A percentile compares a stretch with the other conserved stretches of the same genome.
phyloP scores from a whole-genome alignment of 2,329 filamentous ascomycete species.

The Fusarium pilosicola region DNA sequence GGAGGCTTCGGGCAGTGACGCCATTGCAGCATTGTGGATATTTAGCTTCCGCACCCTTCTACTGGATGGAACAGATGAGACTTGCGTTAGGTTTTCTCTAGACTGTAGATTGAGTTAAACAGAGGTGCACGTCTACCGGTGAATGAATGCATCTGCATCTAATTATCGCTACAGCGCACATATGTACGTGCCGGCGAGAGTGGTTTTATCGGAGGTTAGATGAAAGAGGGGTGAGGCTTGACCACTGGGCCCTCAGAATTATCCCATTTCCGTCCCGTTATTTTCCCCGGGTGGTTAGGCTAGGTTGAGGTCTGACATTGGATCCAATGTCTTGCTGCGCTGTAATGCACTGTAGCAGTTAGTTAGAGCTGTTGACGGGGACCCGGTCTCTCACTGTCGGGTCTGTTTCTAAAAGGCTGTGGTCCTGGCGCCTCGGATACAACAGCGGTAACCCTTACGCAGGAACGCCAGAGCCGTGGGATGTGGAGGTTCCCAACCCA shows the following conservation, averaged over 20 bases:
- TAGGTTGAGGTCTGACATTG: not conserved
- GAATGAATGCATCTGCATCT: not conserved
- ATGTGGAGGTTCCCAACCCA: slow-evolving; percentile 39
- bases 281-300: slow-evolving; percentile 7
- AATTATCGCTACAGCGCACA: not conserved
- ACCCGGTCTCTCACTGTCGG: not conserved
- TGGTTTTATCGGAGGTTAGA: slow-evolving; percentile 17
- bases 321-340: not conserved
- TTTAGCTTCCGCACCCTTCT: slow-evolving; percentile 6
- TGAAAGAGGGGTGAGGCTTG: slow-evolving; percentile 21
- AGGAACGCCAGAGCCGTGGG: slow-evolving; percentile 43
- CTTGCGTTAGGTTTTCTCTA: slow-evolving; percentile 9
- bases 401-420: slow-evolving; percentile 14
- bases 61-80: slow-evolving; percentile 7
- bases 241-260: slow-evolving; percentile 6
- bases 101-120: slow-evolving; percentile 2
- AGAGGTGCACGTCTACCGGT: slow-evolving; percentile 1
- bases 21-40: slow-evolving; percentile 2
- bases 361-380: not conserved
- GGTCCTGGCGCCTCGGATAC: slow-evolving; percentile 30
- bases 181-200: not conserved
- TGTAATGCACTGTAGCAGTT: not conserved
- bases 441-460: slow-evolving; percentile 46
- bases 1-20: slow-evolving; percentile 19
- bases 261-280: slow-evolving; percentile 22